These are phyloP conservation scores for Pascua guehoae DNA, from an alignment of 1,284 basidiomycete genomes.

Conservation along the genomic window DNA sequence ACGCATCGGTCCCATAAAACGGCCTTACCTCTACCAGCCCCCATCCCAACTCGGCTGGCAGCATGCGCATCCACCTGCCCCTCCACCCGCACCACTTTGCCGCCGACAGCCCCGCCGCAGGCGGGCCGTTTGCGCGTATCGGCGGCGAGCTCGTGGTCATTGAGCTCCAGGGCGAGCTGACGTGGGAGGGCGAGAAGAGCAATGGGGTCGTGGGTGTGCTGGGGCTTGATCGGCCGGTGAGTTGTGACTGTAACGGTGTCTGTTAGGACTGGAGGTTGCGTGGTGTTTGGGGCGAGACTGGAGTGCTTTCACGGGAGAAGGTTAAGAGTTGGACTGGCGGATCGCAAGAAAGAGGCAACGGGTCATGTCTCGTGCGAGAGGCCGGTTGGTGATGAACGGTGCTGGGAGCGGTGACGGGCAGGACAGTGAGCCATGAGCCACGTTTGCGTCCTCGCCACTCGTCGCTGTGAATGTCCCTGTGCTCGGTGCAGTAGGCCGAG, in stretches of 20 bases:
- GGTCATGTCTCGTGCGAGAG: no score
- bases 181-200: conserved; percentile 53
- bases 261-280: not conserved
- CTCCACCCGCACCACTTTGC: conserved; percentile 38
- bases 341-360: not conserved
- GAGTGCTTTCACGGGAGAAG: no score
- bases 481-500: not conserved
- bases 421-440: no score
- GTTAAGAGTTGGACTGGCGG: no score
- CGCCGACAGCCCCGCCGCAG: conserved; percentile 8
- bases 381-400: no score
- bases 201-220: conserved; percentile 45
- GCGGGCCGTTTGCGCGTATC: conserved; percentile 38
- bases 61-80: conserved; percentile 47
- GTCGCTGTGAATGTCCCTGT: not conserved
- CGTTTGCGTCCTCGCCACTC: no score
- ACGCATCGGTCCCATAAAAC: no score
- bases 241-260: conserved; percentile 3
- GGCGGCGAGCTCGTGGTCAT: conserved; percentile 44
- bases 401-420: no score
- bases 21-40: no score
- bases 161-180: conserved; percentile 52
- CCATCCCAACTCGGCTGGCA: not conserved
- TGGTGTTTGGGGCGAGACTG: no score
- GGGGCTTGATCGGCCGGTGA: conserved; percentile 45